Percentiles rank a stretch among this genome's conserved stretches.
Evolutionary conservation across 176 grass and related monocot species (phyloP).

Genomic region (Calamus simplicifolius): DNA sequence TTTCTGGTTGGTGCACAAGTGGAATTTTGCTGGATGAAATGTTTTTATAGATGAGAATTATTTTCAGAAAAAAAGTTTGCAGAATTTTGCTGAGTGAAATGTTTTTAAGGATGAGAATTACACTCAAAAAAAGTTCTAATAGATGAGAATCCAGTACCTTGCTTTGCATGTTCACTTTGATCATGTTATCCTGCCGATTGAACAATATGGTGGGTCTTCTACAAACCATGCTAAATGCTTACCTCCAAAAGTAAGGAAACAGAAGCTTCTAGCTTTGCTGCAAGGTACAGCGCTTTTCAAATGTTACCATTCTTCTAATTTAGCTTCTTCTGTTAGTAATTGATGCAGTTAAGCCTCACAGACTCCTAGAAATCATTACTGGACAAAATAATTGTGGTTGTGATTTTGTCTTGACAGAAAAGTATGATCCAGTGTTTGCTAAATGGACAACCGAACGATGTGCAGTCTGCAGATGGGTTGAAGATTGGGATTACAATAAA

Average conservation of each 20-base stretch:
- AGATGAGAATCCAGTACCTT: background rate
- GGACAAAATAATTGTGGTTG: background rate
- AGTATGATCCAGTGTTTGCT: constrained; percentile 61
- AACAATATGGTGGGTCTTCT: constrained; percentile 25
- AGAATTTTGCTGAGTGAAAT: background rate
- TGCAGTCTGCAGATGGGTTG: constrained; percentile 93
- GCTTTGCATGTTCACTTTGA: background rate
- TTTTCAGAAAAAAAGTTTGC: too few relatives aligned
- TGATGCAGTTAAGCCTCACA: background rate
- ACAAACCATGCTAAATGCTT: constrained; percentile 27
- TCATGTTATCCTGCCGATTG: constrained; percentile 27
- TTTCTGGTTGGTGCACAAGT: too few relatives aligned
- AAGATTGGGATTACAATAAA: constrained; percentile 99
- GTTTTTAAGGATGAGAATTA: background rate
- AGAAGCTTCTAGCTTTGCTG: constrained; percentile 26
- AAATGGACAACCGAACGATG: constrained; percentile 97
- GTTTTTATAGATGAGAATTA: background rate
- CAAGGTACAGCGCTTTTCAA: constrained; percentile 21
- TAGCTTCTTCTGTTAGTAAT: background rate
- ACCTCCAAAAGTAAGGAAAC: constrained; percentile 32
- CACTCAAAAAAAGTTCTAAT: background rate
- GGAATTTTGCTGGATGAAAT: background rate
- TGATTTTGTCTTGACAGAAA: constrained; percentile 27
- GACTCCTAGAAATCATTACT: too few relatives aligned
- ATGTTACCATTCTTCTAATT: constrained; percentile 11